A percentile compares a stretch with the other conserved stretches of the same genome.
Conservation (phyloP, 257 asterid genomes). For the Solanum pennellii region DNA sequence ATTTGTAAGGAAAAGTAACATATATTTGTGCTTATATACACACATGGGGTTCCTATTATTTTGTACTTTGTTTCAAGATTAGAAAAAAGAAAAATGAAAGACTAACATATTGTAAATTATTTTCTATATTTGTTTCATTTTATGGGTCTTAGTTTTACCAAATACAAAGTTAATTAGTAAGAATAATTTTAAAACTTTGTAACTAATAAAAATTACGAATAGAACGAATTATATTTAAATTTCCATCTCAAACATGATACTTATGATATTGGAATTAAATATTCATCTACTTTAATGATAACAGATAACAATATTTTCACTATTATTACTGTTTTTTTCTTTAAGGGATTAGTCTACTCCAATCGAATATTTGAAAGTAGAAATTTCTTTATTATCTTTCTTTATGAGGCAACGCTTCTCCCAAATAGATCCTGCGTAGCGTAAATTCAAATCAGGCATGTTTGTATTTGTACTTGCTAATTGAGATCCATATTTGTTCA, state of each 20-base stretch:
- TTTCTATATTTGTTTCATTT: neutral
- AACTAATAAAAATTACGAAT: neutral
- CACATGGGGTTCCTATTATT: neutral
- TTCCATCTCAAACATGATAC: neutral
- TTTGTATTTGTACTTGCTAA: neutral
- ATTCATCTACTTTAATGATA: neutral
- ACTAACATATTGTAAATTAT: neutral
- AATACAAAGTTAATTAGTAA: neutral
- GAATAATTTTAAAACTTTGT: neutral
- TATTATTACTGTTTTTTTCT: neutral
- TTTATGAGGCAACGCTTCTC: too few relatives aligned
- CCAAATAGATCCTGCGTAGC: too few relatives aligned
- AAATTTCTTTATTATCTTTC: too few relatives aligned
- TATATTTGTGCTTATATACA: neutral
- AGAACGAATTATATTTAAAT: neutral
- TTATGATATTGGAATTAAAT: neutral
- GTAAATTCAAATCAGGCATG: too few relatives aligned
- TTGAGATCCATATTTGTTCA: neutral
- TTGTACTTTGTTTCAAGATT: slow-evolving; percentile 15
- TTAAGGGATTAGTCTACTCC: neutral
- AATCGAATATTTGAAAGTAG: too few relatives aligned
- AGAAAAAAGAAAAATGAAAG: slow-evolving; percentile 4
- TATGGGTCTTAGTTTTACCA: neutral
- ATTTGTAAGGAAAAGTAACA: slow-evolving; percentile 4
- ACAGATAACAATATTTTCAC: neutral